Conservation (phyloP, 2,329 filamentous ascomycete species). For the Laburnicola sp. region DNA sequence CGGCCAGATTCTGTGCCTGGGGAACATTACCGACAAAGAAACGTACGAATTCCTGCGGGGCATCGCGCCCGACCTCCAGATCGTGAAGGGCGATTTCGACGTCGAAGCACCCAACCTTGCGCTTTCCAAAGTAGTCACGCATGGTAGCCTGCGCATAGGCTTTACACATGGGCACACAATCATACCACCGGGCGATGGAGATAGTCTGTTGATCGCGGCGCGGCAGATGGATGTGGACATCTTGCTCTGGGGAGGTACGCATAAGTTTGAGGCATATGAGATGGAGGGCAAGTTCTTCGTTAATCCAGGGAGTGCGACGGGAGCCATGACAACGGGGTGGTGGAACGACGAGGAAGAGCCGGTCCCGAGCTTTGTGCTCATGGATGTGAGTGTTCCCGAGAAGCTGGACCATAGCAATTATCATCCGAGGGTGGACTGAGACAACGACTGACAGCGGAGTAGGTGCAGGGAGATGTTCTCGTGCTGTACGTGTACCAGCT, state of each 20-base stretch:
- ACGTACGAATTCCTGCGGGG: conserved; percentile 60
- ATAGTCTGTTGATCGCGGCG: conserved; percentile 67
- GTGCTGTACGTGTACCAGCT: conserved; percentile 87
- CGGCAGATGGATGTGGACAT: conserved; percentile 73
- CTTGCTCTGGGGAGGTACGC: conserved; percentile 69
- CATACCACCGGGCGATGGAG: conserved; percentile 68
- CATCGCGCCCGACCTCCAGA: conserved; percentile 65
- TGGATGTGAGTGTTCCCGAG: conserved; percentile 74
- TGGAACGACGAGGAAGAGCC: conserved; percentile 65
- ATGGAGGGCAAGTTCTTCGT: conserved; percentile 73
- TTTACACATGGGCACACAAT: conserved; percentile 75
- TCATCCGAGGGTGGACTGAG: no score
- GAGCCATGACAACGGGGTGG: conserved; percentile 64
- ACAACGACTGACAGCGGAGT: conserved; percentile 23
- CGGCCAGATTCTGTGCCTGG: conserved; percentile 61
- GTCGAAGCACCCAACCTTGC: conserved; percentile 67
- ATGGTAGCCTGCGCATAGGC: conserved; percentile 68
- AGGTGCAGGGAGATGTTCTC: conserved; percentile 95
- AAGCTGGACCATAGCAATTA: no score
- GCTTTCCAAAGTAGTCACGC: conserved; percentile 70
- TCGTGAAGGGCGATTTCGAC: conserved; percentile 72
- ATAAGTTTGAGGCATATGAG: conserved; percentile 72
- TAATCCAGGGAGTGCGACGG: conserved; percentile 69
- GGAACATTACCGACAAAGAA: conserved; percentile 61
- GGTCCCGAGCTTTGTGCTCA: conserved; percentile 90